These are phyloP conservation scores for Aspergillus amoenus DNA, from an alignment of 2,329 filamentous ascomycete species.

Conservation along the genomic window DNA sequence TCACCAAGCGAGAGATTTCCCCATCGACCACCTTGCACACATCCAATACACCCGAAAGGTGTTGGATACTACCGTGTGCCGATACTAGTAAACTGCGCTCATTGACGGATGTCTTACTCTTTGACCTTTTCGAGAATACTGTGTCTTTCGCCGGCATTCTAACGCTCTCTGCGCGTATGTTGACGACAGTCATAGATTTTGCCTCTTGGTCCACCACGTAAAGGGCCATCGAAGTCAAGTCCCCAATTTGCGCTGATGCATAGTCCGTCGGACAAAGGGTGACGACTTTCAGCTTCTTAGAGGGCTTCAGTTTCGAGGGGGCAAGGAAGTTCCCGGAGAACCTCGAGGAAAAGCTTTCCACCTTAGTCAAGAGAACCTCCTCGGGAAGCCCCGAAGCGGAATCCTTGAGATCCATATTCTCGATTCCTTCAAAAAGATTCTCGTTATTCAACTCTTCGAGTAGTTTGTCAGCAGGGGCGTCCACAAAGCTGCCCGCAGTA, in stretches of 20 bases:
- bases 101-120: slow-evolving; percentile 20
- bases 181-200: slow-evolving; percentile 66
- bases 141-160: slow-evolving; percentile 27
- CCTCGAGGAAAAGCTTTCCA: slow-evolving; percentile 66
- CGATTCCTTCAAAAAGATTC: slow-evolving; percentile 65
- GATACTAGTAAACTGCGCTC: slow-evolving; percentile 32
- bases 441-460: slow-evolving; percentile 66
- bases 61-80: slow-evolving; percentile 50
- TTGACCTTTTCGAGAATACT: slow-evolving; percentile 27
- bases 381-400: slow-evolving; percentile 70
- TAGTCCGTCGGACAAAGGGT: slow-evolving; percentile 55
- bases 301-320: slow-evolving; percentile 24
- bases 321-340: slow-evolving; percentile 32
- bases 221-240: slow-evolving; percentile 44
- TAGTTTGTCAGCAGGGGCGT: slow-evolving; percentile 67
- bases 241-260: slow-evolving; percentile 30
- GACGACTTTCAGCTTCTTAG: slow-evolving; percentile 54
- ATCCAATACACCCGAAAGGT: slow-evolving; percentile 68
- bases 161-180: slow-evolving; percentile 56
- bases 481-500: slow-evolving; percentile 62
- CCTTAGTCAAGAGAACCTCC: slow-evolving; percentile 70
- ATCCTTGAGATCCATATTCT: slow-evolving; percentile 71
- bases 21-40: slow-evolving; percentile 71
- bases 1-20: slow-evolving; percentile 65
- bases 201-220: slow-evolving; percentile 70